A percentile compares a stretch with the other conserved stretches of the same genome.
phyloP scores from a whole-genome alignment of 345 rosid species.

The Eucalyptus pauciflora region DNA sequence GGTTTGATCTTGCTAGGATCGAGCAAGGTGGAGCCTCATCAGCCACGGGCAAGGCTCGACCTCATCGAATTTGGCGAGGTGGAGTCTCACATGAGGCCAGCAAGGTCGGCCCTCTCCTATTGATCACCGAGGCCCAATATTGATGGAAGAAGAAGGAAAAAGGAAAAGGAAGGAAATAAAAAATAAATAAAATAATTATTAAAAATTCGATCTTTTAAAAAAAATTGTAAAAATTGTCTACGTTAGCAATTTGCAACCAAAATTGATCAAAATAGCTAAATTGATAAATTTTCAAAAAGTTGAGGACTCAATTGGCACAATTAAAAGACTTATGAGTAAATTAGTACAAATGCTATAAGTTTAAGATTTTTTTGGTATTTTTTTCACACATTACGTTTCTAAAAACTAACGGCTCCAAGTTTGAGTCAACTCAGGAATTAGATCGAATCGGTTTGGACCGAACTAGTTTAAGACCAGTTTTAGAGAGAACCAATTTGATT shows the following conservation, averaged over 20 bases:
- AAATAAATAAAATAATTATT: no score
- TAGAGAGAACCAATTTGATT: background rate
- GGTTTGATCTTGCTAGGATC: background rate
- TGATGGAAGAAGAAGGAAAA: background rate
- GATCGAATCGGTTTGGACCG: fast-evolving
- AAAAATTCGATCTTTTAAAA: background rate
- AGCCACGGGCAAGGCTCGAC: fast-evolving
- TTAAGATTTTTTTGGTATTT: background rate
- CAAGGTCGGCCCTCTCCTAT: background rate
- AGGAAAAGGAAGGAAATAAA: background rate
- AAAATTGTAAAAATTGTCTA: background rate
- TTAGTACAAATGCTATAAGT: fast-evolving
- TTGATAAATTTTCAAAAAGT: background rate
- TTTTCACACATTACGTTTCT: no score
- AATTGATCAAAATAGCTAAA: background rate
- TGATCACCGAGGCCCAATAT: fast-evolving
- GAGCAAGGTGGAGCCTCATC: background rate
- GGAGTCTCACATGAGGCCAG: fast-evolving
- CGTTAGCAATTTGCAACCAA: fast-evolving
- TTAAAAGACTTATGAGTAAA: background rate
- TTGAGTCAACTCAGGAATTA: background rate
- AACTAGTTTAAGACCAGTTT: fast-evolving
- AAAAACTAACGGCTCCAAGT: fast-evolving
- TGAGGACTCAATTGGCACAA: fast-evolving
- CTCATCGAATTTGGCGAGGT: background rate